Evolutionary conservation across 192 early-diverging fungal species (phyloP).

Genomic region (Backusella tuberculispora): DNA sequence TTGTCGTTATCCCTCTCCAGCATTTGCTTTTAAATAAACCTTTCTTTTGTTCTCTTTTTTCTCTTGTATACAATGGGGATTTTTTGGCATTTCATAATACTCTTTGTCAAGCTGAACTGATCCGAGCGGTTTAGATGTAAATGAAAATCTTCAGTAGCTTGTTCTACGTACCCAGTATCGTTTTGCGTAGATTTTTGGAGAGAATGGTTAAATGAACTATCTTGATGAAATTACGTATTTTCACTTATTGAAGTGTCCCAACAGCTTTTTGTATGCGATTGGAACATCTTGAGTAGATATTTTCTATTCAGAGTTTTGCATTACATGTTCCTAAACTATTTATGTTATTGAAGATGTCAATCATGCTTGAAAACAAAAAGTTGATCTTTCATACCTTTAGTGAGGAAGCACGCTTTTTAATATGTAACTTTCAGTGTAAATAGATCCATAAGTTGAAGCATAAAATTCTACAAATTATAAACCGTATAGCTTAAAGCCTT

Average conservation of each 20-base stretch:
- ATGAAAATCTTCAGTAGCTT: constrained; percentile 6
- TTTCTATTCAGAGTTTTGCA: constrained; percentile 15
- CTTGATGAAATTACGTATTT: constrained; percentile 14
- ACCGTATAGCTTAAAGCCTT: constrained; percentile 12
- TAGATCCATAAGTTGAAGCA: constrained; percentile 13
- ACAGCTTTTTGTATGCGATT: constrained; percentile 10
- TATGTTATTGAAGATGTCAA: constrained; percentile 14
- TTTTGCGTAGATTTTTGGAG: constrained; percentile 8
- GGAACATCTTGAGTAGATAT: constrained; percentile 1
- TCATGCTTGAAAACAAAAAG: constrained; percentile 17
- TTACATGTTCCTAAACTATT: constrained; percentile 17
- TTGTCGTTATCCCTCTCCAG: no score
- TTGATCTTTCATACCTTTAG: constrained; percentile 5
- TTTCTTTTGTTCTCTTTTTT: no score
- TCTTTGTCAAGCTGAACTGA: constrained; percentile 3
- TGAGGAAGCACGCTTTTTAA: constrained; percentile 13
- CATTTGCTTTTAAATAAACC: no score
- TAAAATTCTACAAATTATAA: constrained; percentile 15
- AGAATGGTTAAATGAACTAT: background rate
- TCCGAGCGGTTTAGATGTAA: constrained; percentile 9
- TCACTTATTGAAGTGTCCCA: constrained; percentile 10
- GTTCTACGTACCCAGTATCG: constrained; percentile 16
- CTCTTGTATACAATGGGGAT: no score
- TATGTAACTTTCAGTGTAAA: constrained; percentile 15
- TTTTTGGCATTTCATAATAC: constrained; percentile 16